Base-by-base conservation (phyloP, 2,329 filamentous ascomycete species). In the Penicillium sclerotiorum region DNA sequence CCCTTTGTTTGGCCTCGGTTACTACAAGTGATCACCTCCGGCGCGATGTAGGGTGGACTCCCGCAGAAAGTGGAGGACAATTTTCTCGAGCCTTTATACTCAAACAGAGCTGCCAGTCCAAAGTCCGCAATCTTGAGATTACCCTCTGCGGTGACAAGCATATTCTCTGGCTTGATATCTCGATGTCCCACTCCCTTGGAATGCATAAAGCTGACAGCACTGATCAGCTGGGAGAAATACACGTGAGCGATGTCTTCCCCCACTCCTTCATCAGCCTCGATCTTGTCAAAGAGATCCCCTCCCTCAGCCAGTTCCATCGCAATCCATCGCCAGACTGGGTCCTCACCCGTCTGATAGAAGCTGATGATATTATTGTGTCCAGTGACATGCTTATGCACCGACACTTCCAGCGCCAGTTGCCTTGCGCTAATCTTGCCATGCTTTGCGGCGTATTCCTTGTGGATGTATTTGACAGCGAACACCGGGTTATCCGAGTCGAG, bases 261-360 rank as follows among this genome's bases (percentile, higher is more conserved):
- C n/a, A 97, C 90, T 40, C 94, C 94, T 37, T 93, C 89, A 70
- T 99, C 94, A 15, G 94, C 92, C 74, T 99, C 95, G 62, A 99
- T 97, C 78, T 99, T 99, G 83, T 99, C 94, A 71, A 99, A 99
- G 7, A 99, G 80, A 68, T 99, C 94, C 9, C 94, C 94, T 35
- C 94, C 94, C 62, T 95, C 90, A 38, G 94, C 94, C 60, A 90
- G 87, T 72, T 99, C 94, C 91, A 99, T 96, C 32, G 92, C 93
- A 61, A 99, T 96, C 94, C 94, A 99, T 61, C 89, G 84, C 93
- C 94, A 99, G 15, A 86, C 75, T 0, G 79, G 65, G 68, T 99
- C 92, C 70, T 96, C 90, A 47, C 91, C 93, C 1, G 87, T 88
- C 35, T 88, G 86, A 62, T 95, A 91, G 81, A 90, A 96, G 66